phyloP scores from a whole-genome alignment of 306 rosid species.

The Neltuma alba region DNA sequence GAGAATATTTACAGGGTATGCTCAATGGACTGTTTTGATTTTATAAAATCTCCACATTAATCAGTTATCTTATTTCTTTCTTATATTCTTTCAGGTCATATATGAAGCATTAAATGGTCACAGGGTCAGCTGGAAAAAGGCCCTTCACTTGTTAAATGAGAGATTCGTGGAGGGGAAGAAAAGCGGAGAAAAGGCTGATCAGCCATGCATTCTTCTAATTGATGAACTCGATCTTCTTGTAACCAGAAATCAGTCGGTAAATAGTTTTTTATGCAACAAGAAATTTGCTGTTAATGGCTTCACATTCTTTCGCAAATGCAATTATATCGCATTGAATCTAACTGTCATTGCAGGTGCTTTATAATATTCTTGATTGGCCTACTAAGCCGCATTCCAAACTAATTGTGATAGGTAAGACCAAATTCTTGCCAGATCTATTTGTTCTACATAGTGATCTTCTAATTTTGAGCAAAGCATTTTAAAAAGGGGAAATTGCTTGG shows the following conservation, averaged over 20 bases:
- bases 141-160: conserved; percentile 77
- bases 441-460: conserved; percentile 17
- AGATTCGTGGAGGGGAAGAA: conserved; percentile 80
- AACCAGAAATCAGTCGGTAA: conserved; percentile 97
- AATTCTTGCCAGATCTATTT: conserved; percentile 12
- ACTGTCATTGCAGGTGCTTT: conserved; percentile 64
- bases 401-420: conserved; percentile 73
- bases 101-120: conserved; percentile 90
- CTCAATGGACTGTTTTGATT: conserved; percentile 19
- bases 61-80: conserved; percentile 12
- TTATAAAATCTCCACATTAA: conserved; percentile 19
- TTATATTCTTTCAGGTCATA: conserved; percentile 65
- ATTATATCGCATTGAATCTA: conserved; percentile 3
- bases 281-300: conserved; percentile 29
- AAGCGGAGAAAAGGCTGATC: conserved; percentile 61
- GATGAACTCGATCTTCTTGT: conserved; percentile 98
- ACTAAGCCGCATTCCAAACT: conserved; percentile 87
- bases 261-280: conserved; percentile 29
- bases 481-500: conserved; percentile 9
- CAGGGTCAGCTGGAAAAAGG: conserved; percentile 92
- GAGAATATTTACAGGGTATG: conserved; percentile 86
- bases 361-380: conserved; percentile 99
- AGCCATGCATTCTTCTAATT: conserved; percentile 92
- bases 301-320: conserved; percentile 7
- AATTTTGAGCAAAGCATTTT: conserved; percentile 1